These are phyloP conservation scores for Kokia cookei DNA, from an alignment of 441 rosid genomes.

Conservation along the genomic window DNA sequence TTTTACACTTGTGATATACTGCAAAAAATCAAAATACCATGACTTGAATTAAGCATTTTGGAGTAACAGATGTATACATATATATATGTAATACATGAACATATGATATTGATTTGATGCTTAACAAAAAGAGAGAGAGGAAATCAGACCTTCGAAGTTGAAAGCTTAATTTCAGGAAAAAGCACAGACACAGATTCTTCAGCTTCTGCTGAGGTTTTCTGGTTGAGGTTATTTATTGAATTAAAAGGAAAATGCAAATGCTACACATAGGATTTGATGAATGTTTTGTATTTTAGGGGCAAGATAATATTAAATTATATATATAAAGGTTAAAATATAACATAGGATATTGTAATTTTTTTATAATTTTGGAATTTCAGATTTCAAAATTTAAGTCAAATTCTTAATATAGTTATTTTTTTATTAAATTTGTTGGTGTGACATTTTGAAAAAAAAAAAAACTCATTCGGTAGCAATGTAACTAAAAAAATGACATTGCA, in stretches of 20 bases:
- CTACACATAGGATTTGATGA: not conserved
- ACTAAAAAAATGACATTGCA: too few species aligned
- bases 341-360: too few species aligned
- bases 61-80: too few species aligned
- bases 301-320: not conserved
- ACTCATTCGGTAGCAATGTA: too few species aligned
- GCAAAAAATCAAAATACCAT: not conserved
- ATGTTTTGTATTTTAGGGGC: not conserved
- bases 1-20: not conserved
- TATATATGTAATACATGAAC: not conserved
- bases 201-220: not conserved
- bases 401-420: too few species aligned
- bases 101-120: too few species aligned
- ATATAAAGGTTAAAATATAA: not conserved
- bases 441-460: too few species aligned
- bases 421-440: too few species aligned
- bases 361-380: too few species aligned
- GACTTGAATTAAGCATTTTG: not conserved
- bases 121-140: not conserved
- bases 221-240: not conserved
- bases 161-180: not conserved
- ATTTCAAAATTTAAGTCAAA: too few species aligned
- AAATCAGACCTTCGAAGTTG: not conserved
- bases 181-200: not conserved
- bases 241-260: too few species aligned